These are phyloP conservation scores for Caloboletus inedulis DNA, from an alignment of 1,284 basidiomycete genomes.

Conservation along the genomic window DNA sequence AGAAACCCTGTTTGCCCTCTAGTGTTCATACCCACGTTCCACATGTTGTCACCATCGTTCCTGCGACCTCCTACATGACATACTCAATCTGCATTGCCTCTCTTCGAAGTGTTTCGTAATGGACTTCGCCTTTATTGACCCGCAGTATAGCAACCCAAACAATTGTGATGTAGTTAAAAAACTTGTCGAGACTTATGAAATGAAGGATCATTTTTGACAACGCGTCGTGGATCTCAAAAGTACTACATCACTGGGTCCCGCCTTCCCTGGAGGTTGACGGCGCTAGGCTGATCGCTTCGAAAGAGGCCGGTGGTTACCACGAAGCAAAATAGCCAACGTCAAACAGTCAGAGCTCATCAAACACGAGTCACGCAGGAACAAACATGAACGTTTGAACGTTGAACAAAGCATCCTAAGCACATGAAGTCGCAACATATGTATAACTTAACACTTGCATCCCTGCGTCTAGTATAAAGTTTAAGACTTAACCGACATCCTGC, in stretches of 20 bases:
- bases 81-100: neutral
- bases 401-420: neutral
- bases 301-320: neutral
- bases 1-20: neutral
- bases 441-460: slow-evolving; percentile 19
- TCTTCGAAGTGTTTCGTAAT: neutral
- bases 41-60: neutral
- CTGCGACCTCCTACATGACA: neutral
- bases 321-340: neutral
- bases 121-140: neutral
- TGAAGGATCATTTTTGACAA: neutral
- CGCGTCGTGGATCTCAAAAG: neutral
- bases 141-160: neutral
- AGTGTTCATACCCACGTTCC: neutral
- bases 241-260: neutral
- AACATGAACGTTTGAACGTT: neutral
- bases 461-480: neutral
- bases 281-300: neutral
- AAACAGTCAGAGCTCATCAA: too few species aligned
- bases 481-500: slow-evolving; percentile 24
- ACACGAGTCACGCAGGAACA: neutral
- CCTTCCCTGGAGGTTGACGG: neutral
- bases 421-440: slow-evolving; percentile 13
- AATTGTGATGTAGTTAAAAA: neutral
- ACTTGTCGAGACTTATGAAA: neutral